Percentiles rank a stretch among this genome's conserved stretches.
These are phyloP conservation scores for Cryphonectria nitschkei DNA, from an alignment of 2,329 filamentous ascomycete genomes.

Conservation along the genomic window DNA sequence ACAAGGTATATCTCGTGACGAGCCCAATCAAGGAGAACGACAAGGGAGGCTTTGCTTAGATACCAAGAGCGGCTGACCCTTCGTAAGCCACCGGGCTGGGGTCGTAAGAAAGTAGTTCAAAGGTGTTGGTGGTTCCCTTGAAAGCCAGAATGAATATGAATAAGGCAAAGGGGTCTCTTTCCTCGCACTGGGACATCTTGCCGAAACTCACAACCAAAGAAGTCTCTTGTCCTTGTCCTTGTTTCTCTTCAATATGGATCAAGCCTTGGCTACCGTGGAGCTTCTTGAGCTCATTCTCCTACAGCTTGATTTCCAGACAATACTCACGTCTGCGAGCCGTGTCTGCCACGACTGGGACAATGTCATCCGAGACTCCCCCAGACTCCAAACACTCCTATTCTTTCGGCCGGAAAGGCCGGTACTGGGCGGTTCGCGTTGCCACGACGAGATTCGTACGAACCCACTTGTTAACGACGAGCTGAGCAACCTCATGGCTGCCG, in stretches of 20 bases:
- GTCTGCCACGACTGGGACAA: slow-evolving; percentile 28
- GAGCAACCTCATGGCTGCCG: not conserved
- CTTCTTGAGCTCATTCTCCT: slow-evolving; percentile 31
- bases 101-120: slow-evolving; percentile 1
- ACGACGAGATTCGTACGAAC: slow-evolving; percentile 2
- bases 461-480: slow-evolving; percentile 5
- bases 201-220: not conserved
- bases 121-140: not conserved
- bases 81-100: not conserved
- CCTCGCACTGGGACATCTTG: not conserved
- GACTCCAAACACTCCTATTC: slow-evolving; percentile 22
- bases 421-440: not conserved
- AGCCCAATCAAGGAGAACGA: not conserved
- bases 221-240: not conserved
- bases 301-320: slow-evolving; percentile 28
- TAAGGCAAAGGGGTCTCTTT: not conserved
- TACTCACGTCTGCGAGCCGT: slow-evolving; percentile 29
- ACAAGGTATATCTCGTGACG: not conserved
- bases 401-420: slow-evolving; percentile 13
- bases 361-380: slow-evolving; percentile 16
- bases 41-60: not conserved
- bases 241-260: slow-evolving; percentile 2
- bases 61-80: not conserved
- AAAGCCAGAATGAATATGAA: not conserved
- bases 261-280: slow-evolving; percentile 27